phyloP scores from a whole-genome alignment of 805 yeast genomes.

The Tetrapisispora phaffii region DNA sequence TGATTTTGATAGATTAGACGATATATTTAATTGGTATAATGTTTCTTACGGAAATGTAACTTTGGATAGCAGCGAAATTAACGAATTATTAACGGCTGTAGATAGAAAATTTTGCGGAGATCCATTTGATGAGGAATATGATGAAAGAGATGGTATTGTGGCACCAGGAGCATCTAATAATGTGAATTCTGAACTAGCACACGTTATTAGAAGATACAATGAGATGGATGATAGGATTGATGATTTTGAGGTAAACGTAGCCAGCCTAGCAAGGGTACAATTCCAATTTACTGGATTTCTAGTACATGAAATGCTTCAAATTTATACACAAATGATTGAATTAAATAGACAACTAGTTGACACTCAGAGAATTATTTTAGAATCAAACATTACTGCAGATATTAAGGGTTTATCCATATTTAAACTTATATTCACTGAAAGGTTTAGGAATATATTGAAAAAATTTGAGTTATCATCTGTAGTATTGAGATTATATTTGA shows the following conservation, averaged over 20 bases:
- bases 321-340: slow-evolving; percentile 25
- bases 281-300: slow-evolving; percentile 30
- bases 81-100: slow-evolving; percentile 14
- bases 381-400: slow-evolving; percentile 13
- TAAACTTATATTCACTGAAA: slow-evolving; percentile 22
- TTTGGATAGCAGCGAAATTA: slow-evolving; percentile 12
- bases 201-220: slow-evolving; percentile 24
- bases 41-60: slow-evolving; percentile 4
- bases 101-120: slow-evolving; percentile 27
- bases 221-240: slow-evolving; percentile 26
- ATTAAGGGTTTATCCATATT: slow-evolving; percentile 23
- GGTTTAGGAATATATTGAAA: slow-evolving; percentile 19
- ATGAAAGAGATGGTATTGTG: slow-evolving; percentile 20
- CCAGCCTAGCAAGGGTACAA: slow-evolving; percentile 29
- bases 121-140: slow-evolving; percentile 24
- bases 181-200: slow-evolving; percentile 26
- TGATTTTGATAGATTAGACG: slow-evolving; percentile 23
- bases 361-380: slow-evolving; percentile 20
- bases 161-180: slow-evolving; percentile 25
- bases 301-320: slow-evolving; percentile 28
- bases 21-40: slow-evolving; percentile 20
- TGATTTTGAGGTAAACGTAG: slow-evolving; percentile 30
- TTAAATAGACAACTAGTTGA: slow-evolving; percentile 23
- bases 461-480: slow-evolving; percentile 27
- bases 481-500: slow-evolving; percentile 25